Evolutionary conservation across 1,139 yeast species (phyloP).

Genomic region (Suhomyces atakaporum): DNA sequence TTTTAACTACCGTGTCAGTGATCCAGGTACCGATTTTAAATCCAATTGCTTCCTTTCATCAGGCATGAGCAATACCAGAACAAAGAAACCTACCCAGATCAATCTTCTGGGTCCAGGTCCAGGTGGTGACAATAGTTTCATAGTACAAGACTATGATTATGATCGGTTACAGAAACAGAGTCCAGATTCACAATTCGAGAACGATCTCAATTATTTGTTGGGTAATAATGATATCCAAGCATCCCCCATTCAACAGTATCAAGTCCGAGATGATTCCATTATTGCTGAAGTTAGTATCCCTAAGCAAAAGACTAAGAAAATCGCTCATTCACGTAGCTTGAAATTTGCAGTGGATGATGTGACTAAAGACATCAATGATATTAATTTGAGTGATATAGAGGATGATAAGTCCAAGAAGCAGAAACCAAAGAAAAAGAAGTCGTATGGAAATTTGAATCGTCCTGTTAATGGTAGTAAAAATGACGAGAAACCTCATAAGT

Average conservation of each 20-base stretch:
- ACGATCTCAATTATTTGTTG: constrained; percentile 24
- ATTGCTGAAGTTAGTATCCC: constrained; percentile 2
- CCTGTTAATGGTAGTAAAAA: not conserved
- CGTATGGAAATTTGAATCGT: constrained; percentile 13
- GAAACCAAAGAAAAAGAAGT: constrained; percentile 9
- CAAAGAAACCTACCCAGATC: constrained; percentile 5
- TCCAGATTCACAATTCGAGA: constrained; percentile 23
- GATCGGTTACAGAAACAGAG: constrained; percentile 15
- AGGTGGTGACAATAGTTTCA: constrained; percentile 9
- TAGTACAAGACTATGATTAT: constrained; percentile 22
- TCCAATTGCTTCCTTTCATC: not conserved
- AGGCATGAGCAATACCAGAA: constrained; percentile 8
- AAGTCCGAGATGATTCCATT: not conserved
- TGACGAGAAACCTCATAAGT: constrained; percentile 6
- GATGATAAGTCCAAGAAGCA: constrained; percentile 14
- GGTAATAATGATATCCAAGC: constrained; percentile 6
- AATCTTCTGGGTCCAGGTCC: constrained; percentile 6
- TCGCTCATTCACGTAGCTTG: constrained; percentile 2
- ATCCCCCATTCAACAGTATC: constrained; percentile 5
- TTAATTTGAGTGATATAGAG: constrained; percentile 27
- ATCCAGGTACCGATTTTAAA: not conserved
- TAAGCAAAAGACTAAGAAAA: constrained; percentile 3
- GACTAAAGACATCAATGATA: constrained; percentile 28
- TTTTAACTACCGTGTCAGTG: constrained; percentile 3
- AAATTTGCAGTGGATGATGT: constrained; percentile 20